Base-by-base conservation (phyloP, 305 asterid genomes). In the Solanum hybrid region DNA sequence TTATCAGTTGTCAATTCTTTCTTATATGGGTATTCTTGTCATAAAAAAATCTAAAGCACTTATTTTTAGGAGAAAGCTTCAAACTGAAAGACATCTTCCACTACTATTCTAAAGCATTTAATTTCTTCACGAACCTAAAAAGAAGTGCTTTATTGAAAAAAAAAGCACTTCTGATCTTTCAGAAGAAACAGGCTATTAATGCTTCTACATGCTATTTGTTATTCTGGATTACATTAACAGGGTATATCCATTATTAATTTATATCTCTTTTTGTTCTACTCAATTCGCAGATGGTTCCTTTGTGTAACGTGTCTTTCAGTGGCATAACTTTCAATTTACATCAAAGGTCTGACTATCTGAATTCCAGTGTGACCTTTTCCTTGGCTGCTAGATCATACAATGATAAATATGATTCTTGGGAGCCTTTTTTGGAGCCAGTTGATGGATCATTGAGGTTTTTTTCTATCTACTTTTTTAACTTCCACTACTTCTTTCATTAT, bases 331-430 rank as follows among this genome's bases (percentile, higher is more conserved):
- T 95, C 93, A 92, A 94, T 92, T 91, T 94, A 87, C 96, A 90
- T 90, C 98, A 97, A 91, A 92, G 94, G 90, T 91, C 94, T 38
- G 96, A 94, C 92, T 89, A 88, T 92, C 91, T 92, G 93, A 94
- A 86, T 90, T 95, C 97, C 90, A 91, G 90, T 91, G 94, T 94
- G 89, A 90, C 86, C 90, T 96, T 96, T 91, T 96, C 99, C 87
- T 93, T 96, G 91, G 94, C 93, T 90, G 97, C 95, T 79, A 92
- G 98, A 92, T 97, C 98, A 32, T 97, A 92, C 90, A 97, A 96
- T 92, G 99, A 97, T 92, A 96, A 94, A 92, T 96, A 95, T 88
- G 99, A 97, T 86, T 91, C 98, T n/a, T 97, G 99, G 99, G 99
- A 97, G 93, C 99, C 99, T 90, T 93, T 96, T 88, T 90, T 97